Conservation (phyloP, 345 rosid genomes). For the Rhodamnia rubescens region DNA sequence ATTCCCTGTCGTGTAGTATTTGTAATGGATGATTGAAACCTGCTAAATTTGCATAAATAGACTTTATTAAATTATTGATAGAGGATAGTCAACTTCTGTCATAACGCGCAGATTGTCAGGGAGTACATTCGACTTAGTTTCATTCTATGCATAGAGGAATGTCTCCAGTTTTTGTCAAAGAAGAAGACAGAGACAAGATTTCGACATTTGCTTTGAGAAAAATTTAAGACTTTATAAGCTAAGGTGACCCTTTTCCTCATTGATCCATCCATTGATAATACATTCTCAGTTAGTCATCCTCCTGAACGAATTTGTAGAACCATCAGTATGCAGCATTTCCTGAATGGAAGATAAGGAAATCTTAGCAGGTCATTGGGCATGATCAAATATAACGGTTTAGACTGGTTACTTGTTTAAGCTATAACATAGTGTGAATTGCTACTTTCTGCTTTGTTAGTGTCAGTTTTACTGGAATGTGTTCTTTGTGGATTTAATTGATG, state of each 20-base stretch:
- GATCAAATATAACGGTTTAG: background rate
- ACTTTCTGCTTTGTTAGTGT: background rate
- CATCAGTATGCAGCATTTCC: background rate
- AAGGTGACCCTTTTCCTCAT: background rate
- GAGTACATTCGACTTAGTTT: background rate
- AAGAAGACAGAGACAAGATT: background rate
- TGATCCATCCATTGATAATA: background rate
- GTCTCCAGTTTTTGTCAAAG: background rate
- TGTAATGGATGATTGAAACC: background rate
- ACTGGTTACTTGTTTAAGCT: background rate
- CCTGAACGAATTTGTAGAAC: background rate
- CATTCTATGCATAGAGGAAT: background rate
- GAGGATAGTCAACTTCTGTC: background rate
- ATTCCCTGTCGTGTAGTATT: background rate
- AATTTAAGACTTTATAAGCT: background rate
- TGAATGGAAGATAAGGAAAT: background rate
- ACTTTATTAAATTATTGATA: background rate
- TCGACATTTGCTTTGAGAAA: background rate
- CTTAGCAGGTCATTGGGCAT: background rate
- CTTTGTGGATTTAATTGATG: background rate
- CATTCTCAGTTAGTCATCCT: background rate
- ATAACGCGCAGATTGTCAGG: background rate
- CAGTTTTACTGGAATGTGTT: background rate
- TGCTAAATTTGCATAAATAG: background rate
- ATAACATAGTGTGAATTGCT: background rate